Percentiles rank a stretch among this genome's conserved stretches.
Evolutionary conservation across 2,329 filamentous ascomycete genomes (phyloP).

Genomic region (Scedosporium aurantiacum): DNA sequence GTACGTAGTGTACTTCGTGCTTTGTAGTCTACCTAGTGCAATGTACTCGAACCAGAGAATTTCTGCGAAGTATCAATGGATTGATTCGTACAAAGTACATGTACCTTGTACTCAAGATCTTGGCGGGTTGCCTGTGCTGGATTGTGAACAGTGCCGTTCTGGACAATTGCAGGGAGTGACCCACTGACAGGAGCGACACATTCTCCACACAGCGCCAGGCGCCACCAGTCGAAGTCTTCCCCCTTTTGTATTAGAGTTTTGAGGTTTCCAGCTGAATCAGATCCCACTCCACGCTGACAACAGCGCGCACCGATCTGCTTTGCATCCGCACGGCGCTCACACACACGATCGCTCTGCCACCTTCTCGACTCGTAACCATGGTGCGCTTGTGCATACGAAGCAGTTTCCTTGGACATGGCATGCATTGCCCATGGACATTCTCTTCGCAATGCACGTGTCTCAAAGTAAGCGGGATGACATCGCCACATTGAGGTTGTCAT

Average conservation of each 20-base stretch:
- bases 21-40: too few relatives aligned
- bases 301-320: background rate
- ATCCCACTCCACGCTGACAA: background rate
- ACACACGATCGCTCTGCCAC: background rate
- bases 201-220: background rate
- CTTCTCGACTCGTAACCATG: background rate
- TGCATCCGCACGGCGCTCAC: background rate
- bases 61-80: too few relatives aligned
- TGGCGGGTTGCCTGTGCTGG: too few relatives aligned
- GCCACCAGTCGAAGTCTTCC: background rate
- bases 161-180: background rate
- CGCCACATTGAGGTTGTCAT: too few relatives aligned
- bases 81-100: too few relatives aligned
- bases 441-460: background rate
- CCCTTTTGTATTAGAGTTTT: background rate
- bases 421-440: background rate
- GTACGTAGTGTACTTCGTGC: background rate
- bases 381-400: background rate
- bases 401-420: background rate
- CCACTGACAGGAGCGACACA: background rate
- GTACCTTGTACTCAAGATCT: too few relatives aligned
- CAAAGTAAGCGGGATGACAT: too few relatives aligned
- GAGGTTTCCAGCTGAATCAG: background rate
- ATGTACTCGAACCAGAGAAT: too few relatives aligned
- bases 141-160: background rate